These are phyloP conservation scores for Aurinia saxatilis DNA, from an alignment of 345 rosid genomes.

Conservation along the genomic window DNA sequence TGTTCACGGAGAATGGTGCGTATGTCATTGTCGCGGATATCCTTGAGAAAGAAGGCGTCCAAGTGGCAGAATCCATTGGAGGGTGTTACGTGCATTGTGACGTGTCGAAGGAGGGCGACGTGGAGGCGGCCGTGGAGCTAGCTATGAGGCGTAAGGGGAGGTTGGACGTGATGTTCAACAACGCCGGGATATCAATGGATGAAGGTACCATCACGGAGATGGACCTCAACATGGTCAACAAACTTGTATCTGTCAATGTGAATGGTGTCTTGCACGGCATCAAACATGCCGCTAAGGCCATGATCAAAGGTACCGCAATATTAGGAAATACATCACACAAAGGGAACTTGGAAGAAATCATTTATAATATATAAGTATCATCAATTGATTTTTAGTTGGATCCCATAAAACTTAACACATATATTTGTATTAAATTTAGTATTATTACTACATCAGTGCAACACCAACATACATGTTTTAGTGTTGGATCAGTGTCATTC, in stretches of 20 bases:
- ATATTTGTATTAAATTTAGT: no score
- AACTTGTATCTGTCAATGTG: slow-evolving; percentile 49
- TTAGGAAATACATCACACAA: no score
- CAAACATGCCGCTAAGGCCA: slow-evolving; percentile 71
- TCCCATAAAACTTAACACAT: no score
- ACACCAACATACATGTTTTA: no score
- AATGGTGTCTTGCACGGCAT: slow-evolving; percentile 62
- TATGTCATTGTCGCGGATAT: slow-evolving; percentile 64
- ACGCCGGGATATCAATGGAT: slow-evolving; percentile 41
- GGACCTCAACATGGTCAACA: slow-evolving; percentile 38
- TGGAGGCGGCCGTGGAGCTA: slow-evolving; percentile 48
- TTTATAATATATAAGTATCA: no score
- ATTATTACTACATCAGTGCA: no score
- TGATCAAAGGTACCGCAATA: slow-evolving; percentile 53
- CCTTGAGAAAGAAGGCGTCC: slow-evolving; percentile 46
- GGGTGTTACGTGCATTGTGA: slow-evolving; percentile 71
- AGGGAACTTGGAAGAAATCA: no score
- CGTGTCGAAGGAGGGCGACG: slow-evolving; percentile 54
- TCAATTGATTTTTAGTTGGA: no score
- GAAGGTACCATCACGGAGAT: slow-evolving; percentile 53
- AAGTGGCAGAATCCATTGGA: slow-evolving; percentile 48
- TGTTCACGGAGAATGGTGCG: slow-evolving; percentile 67
- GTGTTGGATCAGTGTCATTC: no score
- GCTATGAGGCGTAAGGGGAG: slow-evolving; percentile 56
- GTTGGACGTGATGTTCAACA: slow-evolving; percentile 37